Evolutionary conservation across 495 filamentous ascomycete genomes (phyloP).

Genomic region (Daldinia grandis): DNA sequence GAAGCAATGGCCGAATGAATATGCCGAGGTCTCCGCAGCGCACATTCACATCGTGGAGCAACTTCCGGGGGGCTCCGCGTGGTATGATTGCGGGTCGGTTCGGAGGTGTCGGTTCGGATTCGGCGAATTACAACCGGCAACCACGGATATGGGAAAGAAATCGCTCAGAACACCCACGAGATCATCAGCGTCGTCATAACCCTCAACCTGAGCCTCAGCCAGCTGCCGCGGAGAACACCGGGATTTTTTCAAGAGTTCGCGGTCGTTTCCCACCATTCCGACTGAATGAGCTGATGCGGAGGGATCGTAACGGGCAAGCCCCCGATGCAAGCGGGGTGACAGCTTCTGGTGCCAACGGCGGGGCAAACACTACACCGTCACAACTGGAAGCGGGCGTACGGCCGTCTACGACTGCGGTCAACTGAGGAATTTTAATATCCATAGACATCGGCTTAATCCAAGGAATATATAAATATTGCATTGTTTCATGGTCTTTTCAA

Average conservation of each 20-base stretch:
- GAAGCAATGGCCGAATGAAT: constrained; percentile 52
- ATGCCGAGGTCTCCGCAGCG: constrained; percentile 48
- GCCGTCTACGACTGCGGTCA: constrained; percentile 38
- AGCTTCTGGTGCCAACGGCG: constrained; percentile 32
- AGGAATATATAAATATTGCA: constrained; percentile 41
- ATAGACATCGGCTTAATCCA: constrained; percentile 38
- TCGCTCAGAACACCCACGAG: constrained; percentile 19
- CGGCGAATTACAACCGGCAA: constrained; percentile 23
- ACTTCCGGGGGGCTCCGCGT: constrained; percentile 44
- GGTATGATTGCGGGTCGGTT: constrained; percentile 43
- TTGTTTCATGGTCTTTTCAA: constrained; percentile 19
- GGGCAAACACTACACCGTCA: constrained; percentile 46
- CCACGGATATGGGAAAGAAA: constrained; percentile 34
- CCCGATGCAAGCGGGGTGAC: constrained; percentile 17
- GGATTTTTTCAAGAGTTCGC: constrained; percentile 41
- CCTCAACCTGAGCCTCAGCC: constrained; percentile 10
- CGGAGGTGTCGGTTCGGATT: constrained; percentile 36
- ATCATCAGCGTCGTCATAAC: constrained; percentile 2
- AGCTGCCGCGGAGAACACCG: constrained; percentile 15
- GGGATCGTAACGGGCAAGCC: constrained; percentile 40
- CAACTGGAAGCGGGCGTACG: constrained; percentile 52
- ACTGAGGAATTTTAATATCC: constrained; percentile 36
- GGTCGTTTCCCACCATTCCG: constrained; percentile 40
- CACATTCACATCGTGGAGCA: constrained; percentile 45
- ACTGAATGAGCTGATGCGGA: constrained; percentile 36